Evolutionary conservation across 305 asterid genomes (phyloP).

Genomic region (Fraxinus ornus): DNA sequence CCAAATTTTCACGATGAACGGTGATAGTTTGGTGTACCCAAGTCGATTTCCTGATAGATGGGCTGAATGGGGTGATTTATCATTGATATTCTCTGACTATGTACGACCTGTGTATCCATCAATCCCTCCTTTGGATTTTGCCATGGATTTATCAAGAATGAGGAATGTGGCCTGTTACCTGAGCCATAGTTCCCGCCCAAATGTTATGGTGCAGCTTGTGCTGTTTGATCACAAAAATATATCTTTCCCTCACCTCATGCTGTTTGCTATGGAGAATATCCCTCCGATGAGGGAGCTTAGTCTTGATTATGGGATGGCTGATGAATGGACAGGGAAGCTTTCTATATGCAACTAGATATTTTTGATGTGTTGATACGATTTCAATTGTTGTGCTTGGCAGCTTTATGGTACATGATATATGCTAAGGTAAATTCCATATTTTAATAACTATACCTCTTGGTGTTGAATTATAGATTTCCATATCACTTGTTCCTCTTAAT

Average conservation of each 20-base stretch:
- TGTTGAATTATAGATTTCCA: neutral
- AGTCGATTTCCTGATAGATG: neutral
- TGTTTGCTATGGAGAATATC: neutral
- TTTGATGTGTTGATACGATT: neutral
- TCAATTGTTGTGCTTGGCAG: neutral
- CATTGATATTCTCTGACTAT: neutral
- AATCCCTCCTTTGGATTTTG: neutral
- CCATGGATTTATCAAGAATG: neutral
- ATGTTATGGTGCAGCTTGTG: neutral
- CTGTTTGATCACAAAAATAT: neutral
- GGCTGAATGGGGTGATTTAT: neutral
- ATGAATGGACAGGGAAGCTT: slow-evolving; percentile 30
- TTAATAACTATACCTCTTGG: neutral
- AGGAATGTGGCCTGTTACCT: neutral
- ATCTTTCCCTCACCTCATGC: neutral
- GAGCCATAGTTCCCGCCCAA: neutral
- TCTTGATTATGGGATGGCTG: slow-evolving; percentile 22
- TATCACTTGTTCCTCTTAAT: neutral
- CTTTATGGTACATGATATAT: neutral
- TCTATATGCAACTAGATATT: slow-evolving; percentile 22
- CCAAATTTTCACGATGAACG: slow-evolving; percentile 31
- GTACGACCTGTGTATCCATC: neutral
- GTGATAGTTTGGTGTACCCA: slow-evolving; percentile 31
- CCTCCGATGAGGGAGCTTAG: neutral
- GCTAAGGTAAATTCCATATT: neutral